phyloP scores from a whole-genome alignment of 371 early-diverging fungal genomes.

The Sporodiniella umbellata region DNA sequence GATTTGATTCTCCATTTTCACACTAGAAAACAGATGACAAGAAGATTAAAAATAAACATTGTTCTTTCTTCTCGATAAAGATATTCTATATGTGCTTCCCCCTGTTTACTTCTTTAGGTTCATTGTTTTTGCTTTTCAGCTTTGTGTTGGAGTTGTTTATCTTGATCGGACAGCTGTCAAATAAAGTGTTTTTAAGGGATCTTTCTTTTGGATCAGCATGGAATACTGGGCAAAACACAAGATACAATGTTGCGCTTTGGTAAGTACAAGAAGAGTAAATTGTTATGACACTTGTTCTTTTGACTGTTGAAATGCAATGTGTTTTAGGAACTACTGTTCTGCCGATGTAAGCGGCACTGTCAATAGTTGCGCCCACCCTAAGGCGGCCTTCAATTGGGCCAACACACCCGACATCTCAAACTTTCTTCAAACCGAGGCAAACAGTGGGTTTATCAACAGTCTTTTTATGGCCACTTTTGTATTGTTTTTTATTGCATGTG shows the following conservation, averaged over 20 bases:
- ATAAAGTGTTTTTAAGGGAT: slow-evolving; percentile 17
- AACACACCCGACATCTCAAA: slow-evolving; percentile 26
- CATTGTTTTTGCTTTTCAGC: slow-evolving; percentile 28
- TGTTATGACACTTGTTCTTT: neutral
- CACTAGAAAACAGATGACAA: neutral
- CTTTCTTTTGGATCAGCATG: slow-evolving; percentile 23
- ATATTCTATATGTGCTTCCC: slow-evolving; percentile 13
- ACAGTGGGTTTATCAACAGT: slow-evolving; percentile 2
- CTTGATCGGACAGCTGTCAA: slow-evolving; percentile 35
- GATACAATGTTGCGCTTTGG: slow-evolving; percentile 31
- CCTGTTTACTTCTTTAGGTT: slow-evolving; percentile 19
- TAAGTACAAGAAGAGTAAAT: slow-evolving; percentile 9
- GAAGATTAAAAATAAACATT: neutral
- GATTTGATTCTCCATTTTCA: neutral
- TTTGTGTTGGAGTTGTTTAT: slow-evolving; percentile 36
- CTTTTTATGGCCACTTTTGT: slow-evolving; percentile 38
- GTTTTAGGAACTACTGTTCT: slow-evolving; percentile 34
- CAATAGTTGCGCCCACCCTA: slow-evolving; percentile 9
- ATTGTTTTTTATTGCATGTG: slow-evolving; percentile 28
- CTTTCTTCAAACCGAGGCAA: slow-evolving; percentile 9
- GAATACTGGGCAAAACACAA: slow-evolving; percentile 9
- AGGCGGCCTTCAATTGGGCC: slow-evolving; percentile 39
- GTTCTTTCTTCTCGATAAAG: neutral
- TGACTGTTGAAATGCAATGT: too few species aligned
- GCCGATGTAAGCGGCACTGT: slow-evolving; percentile 10